Percentiles rank a stretch among this genome's conserved stretches.
Conservation (phyloP, 257 asterid species). For the Plantago major region DNA sequence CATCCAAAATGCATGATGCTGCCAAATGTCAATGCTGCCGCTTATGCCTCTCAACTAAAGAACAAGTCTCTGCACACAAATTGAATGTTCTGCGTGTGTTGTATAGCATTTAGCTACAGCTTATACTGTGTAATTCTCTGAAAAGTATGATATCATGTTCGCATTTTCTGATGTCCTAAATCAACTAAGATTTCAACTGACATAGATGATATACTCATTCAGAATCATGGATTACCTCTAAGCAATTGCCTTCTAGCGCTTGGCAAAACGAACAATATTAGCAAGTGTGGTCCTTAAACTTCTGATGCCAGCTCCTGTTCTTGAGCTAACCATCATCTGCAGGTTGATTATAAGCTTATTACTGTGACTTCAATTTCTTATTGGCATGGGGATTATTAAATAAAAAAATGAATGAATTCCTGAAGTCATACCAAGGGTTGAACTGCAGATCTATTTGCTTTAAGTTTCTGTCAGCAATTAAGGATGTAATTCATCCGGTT, state of each 20-base stretch:
- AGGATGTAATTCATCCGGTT: constrained; percentile 12
- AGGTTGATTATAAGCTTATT: constrained; percentile 7
- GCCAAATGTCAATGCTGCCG: no score
- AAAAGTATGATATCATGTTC: background rate
- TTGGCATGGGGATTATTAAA: constrained; percentile 7
- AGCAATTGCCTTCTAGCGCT: constrained; percentile 33
- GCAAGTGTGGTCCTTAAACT: constrained; percentile 80
- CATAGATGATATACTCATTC: constrained; percentile 2
- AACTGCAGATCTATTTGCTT: constrained; percentile 68
- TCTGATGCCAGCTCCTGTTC: constrained; percentile 89
- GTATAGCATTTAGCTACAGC: no score
- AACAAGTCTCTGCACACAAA: no score
- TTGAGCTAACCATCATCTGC: constrained; percentile 98
- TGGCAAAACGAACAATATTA: constrained; percentile 66
- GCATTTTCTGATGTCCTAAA: background rate
- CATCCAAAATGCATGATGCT: no score
- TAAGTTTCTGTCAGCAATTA: constrained; percentile 62
- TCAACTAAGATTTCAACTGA: background rate
- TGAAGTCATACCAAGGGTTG: constrained; percentile 72
- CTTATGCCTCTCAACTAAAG: no score
- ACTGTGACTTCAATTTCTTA: constrained; percentile 2
- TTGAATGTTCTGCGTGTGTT: no score
- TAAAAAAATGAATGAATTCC: constrained; percentile 8
- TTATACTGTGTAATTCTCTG: background rate
- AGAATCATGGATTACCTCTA: constrained; percentile 18